phyloP scores from a whole-genome alignment of 768 basidiomycete species.

The Xerocomus brunneocitrinus region DNA sequence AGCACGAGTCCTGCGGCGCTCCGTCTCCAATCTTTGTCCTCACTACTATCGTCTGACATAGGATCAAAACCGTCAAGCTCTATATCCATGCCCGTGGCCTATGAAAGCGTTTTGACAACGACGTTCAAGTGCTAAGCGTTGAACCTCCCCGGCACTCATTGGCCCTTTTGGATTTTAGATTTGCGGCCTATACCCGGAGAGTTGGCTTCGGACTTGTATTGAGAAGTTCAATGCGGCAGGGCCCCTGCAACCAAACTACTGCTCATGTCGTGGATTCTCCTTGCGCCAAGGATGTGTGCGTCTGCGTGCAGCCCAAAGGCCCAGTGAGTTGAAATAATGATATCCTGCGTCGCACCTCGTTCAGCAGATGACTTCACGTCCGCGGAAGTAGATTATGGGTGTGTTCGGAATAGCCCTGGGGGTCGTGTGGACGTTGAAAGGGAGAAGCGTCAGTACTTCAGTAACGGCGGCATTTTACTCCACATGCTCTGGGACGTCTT shows the following conservation, averaged over 20 bases:
- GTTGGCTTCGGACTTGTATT: neutral
- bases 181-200: too few relatives aligned
- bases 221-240: conserved; percentile 7
- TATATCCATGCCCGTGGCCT: conserved; percentile 14
- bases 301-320: conserved; percentile 13
- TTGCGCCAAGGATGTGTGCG: conserved; percentile 22
- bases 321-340: too few relatives aligned
- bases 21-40: conserved; percentile 23
- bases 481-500: too few relatives aligned
- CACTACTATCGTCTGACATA: conserved; percentile 10
- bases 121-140: too few relatives aligned
- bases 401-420: neutral
- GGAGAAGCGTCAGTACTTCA: too few relatives aligned
- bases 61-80: neutral
- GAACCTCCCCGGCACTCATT: too few relatives aligned
- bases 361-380: neutral
- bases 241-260: too few relatives aligned
- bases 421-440: neutral
- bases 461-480: too few relatives aligned
- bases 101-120: conserved; percentile 14
- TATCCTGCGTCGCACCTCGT: too few relatives aligned
- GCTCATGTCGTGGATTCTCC: conserved; percentile 29
- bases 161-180: neutral
- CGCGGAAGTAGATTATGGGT: neutral
- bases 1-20: conserved; percentile 17